A percentile compares a stretch with the other conserved stretches of the same genome.
These are phyloP conservation scores for Lichtheimia ornata DNA, from an alignment of 371 early-diverging fungal species.

Conservation along the genomic window DNA sequence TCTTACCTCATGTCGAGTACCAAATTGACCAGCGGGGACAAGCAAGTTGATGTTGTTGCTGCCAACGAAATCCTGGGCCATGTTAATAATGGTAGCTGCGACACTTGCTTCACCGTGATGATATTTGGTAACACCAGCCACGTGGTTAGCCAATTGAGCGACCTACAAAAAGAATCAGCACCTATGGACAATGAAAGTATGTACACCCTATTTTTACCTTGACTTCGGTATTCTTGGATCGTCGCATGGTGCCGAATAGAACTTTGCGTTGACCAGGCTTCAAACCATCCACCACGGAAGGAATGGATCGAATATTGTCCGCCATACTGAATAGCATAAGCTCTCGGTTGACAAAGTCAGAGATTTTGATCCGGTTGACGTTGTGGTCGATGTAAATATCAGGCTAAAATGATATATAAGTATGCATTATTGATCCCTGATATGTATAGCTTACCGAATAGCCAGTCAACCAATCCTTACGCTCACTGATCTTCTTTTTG, in stretches of 20 bases:
- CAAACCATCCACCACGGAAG: slow-evolving; percentile 97
- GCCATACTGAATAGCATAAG: slow-evolving; percentile 98
- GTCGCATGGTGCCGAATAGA: slow-evolving; percentile 92
- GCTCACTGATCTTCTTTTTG: slow-evolving; percentile 95
- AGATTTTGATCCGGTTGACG: slow-evolving; percentile 76
- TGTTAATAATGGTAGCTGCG: slow-evolving; percentile 88
- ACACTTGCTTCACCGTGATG: slow-evolving; percentile 98
- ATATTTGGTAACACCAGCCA: slow-evolving; percentile 94
- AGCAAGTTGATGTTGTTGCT: slow-evolving; percentile 97
- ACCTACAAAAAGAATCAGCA: slow-evolving; percentile 40
- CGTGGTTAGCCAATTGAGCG: slow-evolving; percentile 94
- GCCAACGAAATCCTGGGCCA: slow-evolving; percentile 99
- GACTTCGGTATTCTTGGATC: slow-evolving; percentile 83
- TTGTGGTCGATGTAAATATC: slow-evolving; percentile 96
- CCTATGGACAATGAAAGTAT: background rate
- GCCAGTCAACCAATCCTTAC: slow-evolving; percentile 95
- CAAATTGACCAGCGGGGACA: slow-evolving; percentile 96
- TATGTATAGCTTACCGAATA: slow-evolving; percentile 58
- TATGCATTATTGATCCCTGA: background rate
- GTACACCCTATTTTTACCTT: slow-evolving; percentile 60
- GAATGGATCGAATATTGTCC: slow-evolving; percentile 98
- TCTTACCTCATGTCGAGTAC: slow-evolving; percentile 84
- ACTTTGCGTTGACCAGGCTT: slow-evolving; percentile 99
- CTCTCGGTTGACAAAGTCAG: slow-evolving; percentile 98
- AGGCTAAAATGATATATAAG: slow-evolving; percentile 44